Percentiles rank a stretch among this genome's conserved stretches.
Conservation (phyloP, 345 rosid genomes). For the Hibiscus trionum region DNA sequence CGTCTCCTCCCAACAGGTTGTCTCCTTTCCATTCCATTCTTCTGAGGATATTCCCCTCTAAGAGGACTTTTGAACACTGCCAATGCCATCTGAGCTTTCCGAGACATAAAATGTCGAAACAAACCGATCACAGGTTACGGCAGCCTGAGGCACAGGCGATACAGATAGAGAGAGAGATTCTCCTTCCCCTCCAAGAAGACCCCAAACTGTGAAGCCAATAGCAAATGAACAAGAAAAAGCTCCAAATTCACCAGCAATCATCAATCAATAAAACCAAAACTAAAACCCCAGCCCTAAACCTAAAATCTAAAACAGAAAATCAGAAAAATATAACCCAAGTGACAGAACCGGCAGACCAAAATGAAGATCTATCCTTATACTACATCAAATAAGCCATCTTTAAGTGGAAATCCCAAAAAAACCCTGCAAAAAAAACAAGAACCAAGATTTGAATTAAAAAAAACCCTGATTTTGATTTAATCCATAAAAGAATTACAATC, state of each 20-base stretch:
- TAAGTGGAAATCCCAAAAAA: not conserved
- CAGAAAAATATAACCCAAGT: not conserved
- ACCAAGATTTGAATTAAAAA: not conserved
- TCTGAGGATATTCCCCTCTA: conserved; percentile 48
- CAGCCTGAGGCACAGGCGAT: conserved; percentile 31
- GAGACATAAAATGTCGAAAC: conserved; percentile 62
- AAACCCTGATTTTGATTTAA: not conserved
- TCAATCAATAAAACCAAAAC: conserved; percentile 32
- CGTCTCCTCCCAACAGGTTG: conserved; percentile 70
- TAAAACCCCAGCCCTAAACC: conserved; percentile 16
- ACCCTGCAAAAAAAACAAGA: not conserved
- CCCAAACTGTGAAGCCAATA: conserved; percentile 36
- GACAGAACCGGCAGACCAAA: not conserved
- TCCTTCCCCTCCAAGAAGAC: conserved; percentile 40
- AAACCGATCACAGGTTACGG: conserved; percentile 20
- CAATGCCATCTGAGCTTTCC: conserved; percentile 92
- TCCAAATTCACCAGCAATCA: conserved; percentile 31
- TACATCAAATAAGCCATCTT: conserved; percentile 25
- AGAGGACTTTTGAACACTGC: conserved; percentile 71
- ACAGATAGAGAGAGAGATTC: conserved; percentile 25
- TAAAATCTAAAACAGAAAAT: not conserved
- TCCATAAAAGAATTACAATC: not conserved
- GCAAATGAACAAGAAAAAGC: conserved; percentile 14
- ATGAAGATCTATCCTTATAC: conserved; percentile 5
- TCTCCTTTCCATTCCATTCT: conserved; percentile 53